Evolutionary conservation across 192 early-diverging fungal species (phyloP).

Genomic region (Paraglomus brasilianum): DNA sequence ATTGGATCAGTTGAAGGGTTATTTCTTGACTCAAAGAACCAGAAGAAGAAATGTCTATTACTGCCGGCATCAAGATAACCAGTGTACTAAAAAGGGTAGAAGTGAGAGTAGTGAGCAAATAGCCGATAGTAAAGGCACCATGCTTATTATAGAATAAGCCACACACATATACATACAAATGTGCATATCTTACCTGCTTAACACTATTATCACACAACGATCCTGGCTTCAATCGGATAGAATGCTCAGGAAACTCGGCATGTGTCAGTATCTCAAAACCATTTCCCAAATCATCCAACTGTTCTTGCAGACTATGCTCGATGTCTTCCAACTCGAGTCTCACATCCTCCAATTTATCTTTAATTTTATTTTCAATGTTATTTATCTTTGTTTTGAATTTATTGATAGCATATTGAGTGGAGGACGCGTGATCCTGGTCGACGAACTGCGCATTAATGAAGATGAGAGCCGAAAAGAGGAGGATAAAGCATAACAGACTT

Average conservation of each 20-base stretch:
- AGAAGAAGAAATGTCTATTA: conserved; percentile 90
- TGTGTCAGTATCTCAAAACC: conserved; percentile 50
- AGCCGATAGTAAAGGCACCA: neutral
- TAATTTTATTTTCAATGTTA: neutral
- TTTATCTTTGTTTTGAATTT: neutral
- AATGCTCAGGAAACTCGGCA: conserved; percentile 67
- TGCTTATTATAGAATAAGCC: neutral
- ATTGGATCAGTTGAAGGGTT: conserved; percentile 73
- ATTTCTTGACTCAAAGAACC: conserved; percentile 94
- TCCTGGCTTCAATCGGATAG: conserved; percentile 73
- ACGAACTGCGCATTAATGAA: no score
- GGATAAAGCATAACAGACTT: no score
- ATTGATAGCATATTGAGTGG: neutral
- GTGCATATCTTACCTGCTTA: conserved; percentile 65
- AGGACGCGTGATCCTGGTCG: no score
- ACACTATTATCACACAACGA: conserved; percentile 82
- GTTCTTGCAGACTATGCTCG: neutral
- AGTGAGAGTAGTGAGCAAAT: neutral
- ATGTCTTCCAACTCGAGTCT: neutral
- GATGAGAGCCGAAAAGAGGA: no score
- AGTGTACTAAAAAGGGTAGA: conserved; percentile 54
- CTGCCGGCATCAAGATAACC: conserved; percentile 69
- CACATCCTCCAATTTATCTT: neutral
- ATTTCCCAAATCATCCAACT: conserved; percentile 35
- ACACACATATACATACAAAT: neutral